Evolutionary conservation across 140 eudicot species (phyloP).

Genomic region (Stevia rebaudiana): DNA sequence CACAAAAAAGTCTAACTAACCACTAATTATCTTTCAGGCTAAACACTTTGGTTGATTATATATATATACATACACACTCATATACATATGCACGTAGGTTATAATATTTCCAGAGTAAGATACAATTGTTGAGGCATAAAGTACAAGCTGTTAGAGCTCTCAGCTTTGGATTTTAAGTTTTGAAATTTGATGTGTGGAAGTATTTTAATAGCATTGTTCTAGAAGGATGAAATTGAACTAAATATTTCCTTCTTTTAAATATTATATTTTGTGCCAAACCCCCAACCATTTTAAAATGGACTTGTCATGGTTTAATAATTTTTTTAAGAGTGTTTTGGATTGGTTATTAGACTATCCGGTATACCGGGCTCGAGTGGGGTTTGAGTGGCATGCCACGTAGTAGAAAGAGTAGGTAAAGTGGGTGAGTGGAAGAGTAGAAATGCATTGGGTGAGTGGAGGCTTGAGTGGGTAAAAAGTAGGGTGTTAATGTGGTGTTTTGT

Average conservation of each 20-base stretch:
- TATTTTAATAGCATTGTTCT: background rate
- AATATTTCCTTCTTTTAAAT: background rate
- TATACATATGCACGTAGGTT: background rate
- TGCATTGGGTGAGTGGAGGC: too few species aligned
- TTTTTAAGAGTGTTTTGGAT: background rate
- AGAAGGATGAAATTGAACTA: constrained; percentile 21
- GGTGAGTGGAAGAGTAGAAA: too few species aligned
- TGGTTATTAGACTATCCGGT: background rate
- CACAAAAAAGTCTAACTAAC: constrained; percentile 31
- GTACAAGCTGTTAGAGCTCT: background rate
- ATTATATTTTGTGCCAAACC: constrained; percentile 21
- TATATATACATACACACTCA: background rate
- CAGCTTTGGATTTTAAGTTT: background rate
- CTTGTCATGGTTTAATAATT: background rate
- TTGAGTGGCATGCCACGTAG: too few species aligned
- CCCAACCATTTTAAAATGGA: constrained; percentile 2
- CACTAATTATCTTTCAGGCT: constrained; percentile 27
- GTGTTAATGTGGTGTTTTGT: too few species aligned
- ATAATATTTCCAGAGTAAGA: background rate
- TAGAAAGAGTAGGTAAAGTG: too few species aligned
- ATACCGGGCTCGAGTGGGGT: too few species aligned
- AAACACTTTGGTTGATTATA: constrained; percentile 11
- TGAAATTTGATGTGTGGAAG: background rate
- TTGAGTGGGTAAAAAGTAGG: too few species aligned
- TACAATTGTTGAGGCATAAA: constrained; percentile 14